Base-by-base conservation (phyloP, 352 stramenopile genomes). In the Phytophthora vignae region DNA sequence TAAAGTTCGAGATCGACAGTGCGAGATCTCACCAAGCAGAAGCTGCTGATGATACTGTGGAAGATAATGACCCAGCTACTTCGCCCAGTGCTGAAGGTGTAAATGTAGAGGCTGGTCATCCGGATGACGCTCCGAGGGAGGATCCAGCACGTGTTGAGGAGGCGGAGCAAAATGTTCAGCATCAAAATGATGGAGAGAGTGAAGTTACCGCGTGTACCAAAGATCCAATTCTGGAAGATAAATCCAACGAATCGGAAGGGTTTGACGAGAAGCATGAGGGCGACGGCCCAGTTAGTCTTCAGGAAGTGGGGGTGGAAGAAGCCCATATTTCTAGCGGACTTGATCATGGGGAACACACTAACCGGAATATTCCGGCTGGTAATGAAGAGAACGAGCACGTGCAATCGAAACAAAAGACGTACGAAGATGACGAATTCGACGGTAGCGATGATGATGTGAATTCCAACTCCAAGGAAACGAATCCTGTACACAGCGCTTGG, bases 381-480 rank as follows among this genome's bases (percentile, higher is more conserved):
- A 4, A 48, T 8, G 38, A 75, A 61, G 29, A 25, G 19, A 46
- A 44, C 10, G 55, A 42, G 3, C 17, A 22, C 8, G 29, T 40
- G 22, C 42, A 40, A 15, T 3, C 21, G 3, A 70, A 73, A n/a
- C 44, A 66, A 8, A 65, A 68, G 46, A 59, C 49, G 42, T 81
- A 84, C 21, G 76, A 82, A 11, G 67, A 81, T 4, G 74, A 84
- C 8, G 58, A 77, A 15, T 86, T 86, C 49, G 68, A 84, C 38
- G 69, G 59, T 9, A 65, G 33, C 52, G 59, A 52, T 7, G 60
- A 63, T 15, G 65, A 62, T 29, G 33, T 12, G 0, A 63, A 55
- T 22, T 25, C 17, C 11, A 56, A 70, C 8, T 25, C n/a, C 2
- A 61, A 63, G 5, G 61, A 50, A 31, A 17, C 31, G 31, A 38